phyloP scores from a whole-genome alignment of 495 filamentous ascomycete species.

The Tuber calosporum region DNA sequence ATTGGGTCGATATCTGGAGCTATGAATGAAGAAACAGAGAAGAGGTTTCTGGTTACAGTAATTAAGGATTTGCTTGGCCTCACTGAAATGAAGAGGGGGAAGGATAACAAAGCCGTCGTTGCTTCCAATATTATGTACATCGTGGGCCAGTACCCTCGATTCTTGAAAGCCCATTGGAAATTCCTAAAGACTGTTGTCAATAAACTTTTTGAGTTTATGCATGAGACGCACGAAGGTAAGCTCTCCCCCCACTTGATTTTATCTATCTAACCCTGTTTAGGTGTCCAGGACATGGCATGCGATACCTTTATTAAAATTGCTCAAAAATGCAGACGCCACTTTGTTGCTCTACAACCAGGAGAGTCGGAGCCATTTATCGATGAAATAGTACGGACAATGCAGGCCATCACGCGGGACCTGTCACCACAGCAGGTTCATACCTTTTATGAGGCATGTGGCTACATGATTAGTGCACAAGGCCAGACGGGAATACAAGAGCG shows the following conservation, averaged over 20 bases:
- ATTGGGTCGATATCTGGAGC: conserved; percentile 97
- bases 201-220: conserved; percentile 99
- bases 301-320: conserved; percentile 99
- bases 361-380: conserved; percentile 96
- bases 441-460: conserved; percentile 97
- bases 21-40: conserved; percentile 99
- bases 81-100: conserved; percentile 97
- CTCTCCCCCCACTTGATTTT: conserved; percentile 23
- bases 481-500: conserved; percentile 86
- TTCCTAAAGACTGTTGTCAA: conserved; percentile 99
- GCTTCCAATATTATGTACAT: conserved; percentile 99
- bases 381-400: conserved; percentile 91
- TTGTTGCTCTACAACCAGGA: conserved; percentile 89
- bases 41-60: conserved; percentile 94
- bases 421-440: conserved; percentile 96
- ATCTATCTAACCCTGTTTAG: conserved; percentile 47
- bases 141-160: conserved; percentile 95
- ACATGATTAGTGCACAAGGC: conserved; percentile 97
- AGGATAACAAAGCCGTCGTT: conserved; percentile 98
- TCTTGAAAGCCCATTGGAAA: conserved; percentile 98
- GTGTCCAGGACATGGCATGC: conserved; percentile 99
- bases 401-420: conserved; percentile 89
- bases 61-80: conserved; percentile 98
- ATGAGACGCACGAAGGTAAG: conserved; percentile 94
- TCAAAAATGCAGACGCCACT: conserved; percentile 93